phyloP scores from a whole-genome alignment of 345 rosid genomes.

The Stellera chamaejasme region DNA sequence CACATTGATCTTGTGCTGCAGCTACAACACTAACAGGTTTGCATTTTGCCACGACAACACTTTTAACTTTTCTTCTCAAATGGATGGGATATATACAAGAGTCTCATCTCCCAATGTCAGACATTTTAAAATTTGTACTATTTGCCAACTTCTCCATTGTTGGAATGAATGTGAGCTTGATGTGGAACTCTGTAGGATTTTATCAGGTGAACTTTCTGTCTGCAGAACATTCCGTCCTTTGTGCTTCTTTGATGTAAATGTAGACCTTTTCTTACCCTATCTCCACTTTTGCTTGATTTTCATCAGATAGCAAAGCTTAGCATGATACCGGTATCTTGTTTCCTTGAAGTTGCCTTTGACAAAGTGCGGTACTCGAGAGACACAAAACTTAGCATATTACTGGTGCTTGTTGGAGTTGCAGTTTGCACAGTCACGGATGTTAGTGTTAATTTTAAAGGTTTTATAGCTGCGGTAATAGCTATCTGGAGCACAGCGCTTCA shows the following conservation, averaged over 20 bases:
- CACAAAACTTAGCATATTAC: constrained; percentile 86
- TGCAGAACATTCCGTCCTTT: neutral
- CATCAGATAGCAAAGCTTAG: constrained; percentile 94
- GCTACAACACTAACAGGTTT: constrained; percentile 97
- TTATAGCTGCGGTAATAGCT: constrained; percentile 81
- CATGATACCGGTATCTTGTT: constrained; percentile 96
- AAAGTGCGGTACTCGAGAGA: constrained; percentile 89
- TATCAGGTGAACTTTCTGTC: constrained; percentile 59
- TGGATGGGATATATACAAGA: constrained; percentile 87
- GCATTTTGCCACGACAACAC: constrained; percentile 93
- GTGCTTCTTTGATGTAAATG: neutral
- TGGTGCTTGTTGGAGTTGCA: constrained; percentile 94
- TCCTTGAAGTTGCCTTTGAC: constrained; percentile 90
- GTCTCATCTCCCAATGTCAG: constrained; percentile 68
- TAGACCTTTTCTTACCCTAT: constrained; percentile 9
- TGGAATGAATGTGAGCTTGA: constrained; percentile 97
- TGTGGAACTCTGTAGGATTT: constrained; percentile 99
- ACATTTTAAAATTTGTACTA: constrained; percentile 74
- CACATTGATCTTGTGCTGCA: constrained; percentile 29
- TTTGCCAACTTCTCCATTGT: constrained; percentile 97
- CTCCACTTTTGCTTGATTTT: constrained; percentile 1
- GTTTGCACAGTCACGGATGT: constrained; percentile 99
- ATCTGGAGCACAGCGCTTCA: constrained; percentile 98
- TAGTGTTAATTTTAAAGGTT: constrained; percentile 90
- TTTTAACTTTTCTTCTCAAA: constrained; percentile 59